A percentile compares a stretch with the other conserved stretches of the same genome.
Conservation (phyloP, 2,329 filamentous ascomycete genomes). For the Falciphora oryzae region DNA sequence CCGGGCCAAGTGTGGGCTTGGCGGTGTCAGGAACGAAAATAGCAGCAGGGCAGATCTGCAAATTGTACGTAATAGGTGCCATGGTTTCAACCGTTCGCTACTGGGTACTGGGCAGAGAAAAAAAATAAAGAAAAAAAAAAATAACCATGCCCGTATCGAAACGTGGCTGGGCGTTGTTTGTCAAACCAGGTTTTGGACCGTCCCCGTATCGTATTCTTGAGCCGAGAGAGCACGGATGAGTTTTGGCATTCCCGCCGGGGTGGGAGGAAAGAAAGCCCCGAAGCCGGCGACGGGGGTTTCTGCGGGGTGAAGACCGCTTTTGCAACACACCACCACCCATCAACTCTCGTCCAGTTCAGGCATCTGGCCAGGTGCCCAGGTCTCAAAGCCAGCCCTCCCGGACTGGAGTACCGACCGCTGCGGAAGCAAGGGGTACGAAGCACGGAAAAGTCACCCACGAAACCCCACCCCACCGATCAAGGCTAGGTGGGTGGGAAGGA, state of each 20-base stretch:
- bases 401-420: background rate
- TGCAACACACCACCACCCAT: no score
- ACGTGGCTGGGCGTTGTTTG: background rate
- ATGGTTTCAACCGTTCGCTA: background rate
- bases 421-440: background rate
- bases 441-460: background rate
- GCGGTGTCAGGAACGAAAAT: slow-evolving; percentile 1
- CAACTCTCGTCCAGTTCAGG: background rate
- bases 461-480: background rate
- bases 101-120: background rate
- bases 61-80: background rate
- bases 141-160: background rate
- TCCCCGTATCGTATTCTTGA: background rate
- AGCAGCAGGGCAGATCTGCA: background rate
- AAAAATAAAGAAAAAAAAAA: background rate
- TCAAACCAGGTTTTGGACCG: background rate
- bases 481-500: background rate
- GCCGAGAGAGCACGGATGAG: no score
- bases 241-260: no score
- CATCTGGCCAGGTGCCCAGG: background rate
- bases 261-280: no score
- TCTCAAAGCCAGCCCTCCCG: background rate
- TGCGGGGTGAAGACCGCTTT: background rate
- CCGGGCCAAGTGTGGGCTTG: background rate
- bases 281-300: background rate